These are phyloP conservation scores for Dactylellina parvicollis DNA, from an alignment of 2,329 filamentous ascomycete genomes.

Conservation along the genomic window DNA sequence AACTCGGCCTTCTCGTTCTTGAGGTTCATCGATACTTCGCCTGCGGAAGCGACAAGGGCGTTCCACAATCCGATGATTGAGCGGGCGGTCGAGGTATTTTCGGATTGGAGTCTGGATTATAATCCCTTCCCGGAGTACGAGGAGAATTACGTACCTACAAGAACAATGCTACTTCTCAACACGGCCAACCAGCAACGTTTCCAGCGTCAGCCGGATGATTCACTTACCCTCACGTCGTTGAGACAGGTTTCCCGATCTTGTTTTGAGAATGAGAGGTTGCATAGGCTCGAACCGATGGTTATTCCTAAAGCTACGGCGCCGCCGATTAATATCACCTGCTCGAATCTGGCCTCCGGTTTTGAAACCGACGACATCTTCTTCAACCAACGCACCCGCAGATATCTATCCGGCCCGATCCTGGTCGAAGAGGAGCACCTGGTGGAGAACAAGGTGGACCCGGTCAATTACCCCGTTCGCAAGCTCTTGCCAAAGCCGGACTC, in stretches of 20 bases:
- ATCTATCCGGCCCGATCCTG: constrained; percentile 74
- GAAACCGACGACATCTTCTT: constrained; percentile 82
- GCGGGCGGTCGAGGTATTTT: constrained; percentile 72
- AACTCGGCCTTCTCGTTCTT: constrained; percentile 85
- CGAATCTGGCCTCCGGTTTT: constrained; percentile 70
- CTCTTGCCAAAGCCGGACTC: constrained; percentile 82
- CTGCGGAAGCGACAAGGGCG: constrained; percentile 75
- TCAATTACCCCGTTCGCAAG: constrained; percentile 70
- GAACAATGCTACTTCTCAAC: constrained; percentile 81
- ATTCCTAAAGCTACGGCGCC: constrained; percentile 83
- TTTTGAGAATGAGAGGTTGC: constrained; percentile 76
- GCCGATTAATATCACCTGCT: constrained; percentile 81
- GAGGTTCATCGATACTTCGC: constrained; percentile 81
- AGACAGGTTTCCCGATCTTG: constrained; percentile 78
- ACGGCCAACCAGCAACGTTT: constrained; percentile 36
- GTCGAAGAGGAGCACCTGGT: constrained; percentile 78
- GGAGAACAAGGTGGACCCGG: constrained; percentile 74
- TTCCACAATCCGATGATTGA: constrained; percentile 77
- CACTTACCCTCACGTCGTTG: constrained; percentile 65
- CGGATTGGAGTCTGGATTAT: constrained; percentile 61
- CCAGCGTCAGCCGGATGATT: constrained; percentile 12
- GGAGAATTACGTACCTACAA: constrained; percentile 73
- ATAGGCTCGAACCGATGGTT: constrained; percentile 81
- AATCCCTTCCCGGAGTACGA: constrained; percentile 59
- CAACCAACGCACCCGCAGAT: constrained; percentile 77